phyloP scores from a whole-genome alignment of 1,139 yeast genomes.

The Torulaspora pretoriensis region DNA sequence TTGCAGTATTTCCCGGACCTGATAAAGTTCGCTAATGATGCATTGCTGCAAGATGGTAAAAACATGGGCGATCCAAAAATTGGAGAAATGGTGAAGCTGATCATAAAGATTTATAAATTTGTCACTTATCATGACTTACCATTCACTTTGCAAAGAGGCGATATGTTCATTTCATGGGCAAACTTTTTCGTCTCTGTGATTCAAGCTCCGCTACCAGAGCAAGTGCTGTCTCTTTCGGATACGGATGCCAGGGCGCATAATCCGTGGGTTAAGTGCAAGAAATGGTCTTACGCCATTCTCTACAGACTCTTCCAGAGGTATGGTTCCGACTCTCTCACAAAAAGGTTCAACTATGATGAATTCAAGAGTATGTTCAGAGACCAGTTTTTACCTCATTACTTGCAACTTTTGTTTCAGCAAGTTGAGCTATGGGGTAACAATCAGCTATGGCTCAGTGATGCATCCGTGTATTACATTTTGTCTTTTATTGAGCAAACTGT shows the following conservation, averaged over 20 bases:
- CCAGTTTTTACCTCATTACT: conserved; percentile 69
- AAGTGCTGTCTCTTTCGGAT: conserved; percentile 43
- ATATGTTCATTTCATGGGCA: conserved; percentile 66
- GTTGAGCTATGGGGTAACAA: conserved; percentile 70
- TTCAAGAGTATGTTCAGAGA: conserved; percentile 47
- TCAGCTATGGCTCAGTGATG: conserved; percentile 63
- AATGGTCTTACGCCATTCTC: conserved; percentile 85
- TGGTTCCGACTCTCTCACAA: conserved; percentile 51
- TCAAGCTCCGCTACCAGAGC: conserved; percentile 54
- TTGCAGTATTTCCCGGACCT: conserved; percentile 64
- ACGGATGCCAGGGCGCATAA: conserved; percentile 45
- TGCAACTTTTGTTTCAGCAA: conserved; percentile 58
- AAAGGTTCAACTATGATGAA: conserved; percentile 48
- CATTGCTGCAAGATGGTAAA: conserved; percentile 37
- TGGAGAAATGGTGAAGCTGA: conserved; percentile 75
- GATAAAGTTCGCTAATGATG: conserved; percentile 57
- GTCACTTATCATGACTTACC: conserved; percentile 81
- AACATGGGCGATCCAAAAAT: conserved; percentile 43
- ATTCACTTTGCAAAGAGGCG: conserved; percentile 54
- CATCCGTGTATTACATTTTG: conserved; percentile 62
- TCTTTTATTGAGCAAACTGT: conserved; percentile 69
- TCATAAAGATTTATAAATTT: conserved; percentile 76
- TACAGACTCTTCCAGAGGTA: conserved; percentile 72
- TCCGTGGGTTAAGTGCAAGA: conserved; percentile 75
- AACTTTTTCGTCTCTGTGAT: conserved; percentile 69